Evolutionary conservation across 2,329 filamentous ascomycete species (phyloP), one percentile per base, ranked within the genome.

Genomic region (Pyrenochaeta sp.): DNA sequence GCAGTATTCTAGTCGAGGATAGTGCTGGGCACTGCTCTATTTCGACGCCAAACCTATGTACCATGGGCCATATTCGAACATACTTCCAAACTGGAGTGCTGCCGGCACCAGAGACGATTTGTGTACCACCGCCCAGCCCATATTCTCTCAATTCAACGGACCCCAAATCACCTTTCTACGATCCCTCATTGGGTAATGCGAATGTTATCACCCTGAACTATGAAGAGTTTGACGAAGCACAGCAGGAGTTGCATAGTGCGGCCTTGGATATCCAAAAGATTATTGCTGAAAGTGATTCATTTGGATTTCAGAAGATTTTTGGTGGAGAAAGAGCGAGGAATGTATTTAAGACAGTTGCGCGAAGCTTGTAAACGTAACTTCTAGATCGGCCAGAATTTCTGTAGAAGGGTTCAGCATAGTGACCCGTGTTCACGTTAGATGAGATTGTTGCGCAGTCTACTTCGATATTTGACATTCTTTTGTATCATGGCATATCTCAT

Each of bases 41-140:
- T 5, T 68, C 75, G 1, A 58, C 61, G 0, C 71, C 73, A 0
- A 76, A 74, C 0, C 39, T 57, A 7, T 81, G 79, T 52, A 75
- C 72, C 1, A 61, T 73, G 2, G 49, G 44, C 2, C 53, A 60
- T 30, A 65, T 79, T 14, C 63, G 66, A 7, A 45, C 53, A 3
- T 81, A 81, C 54, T 80, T 81, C 43, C 75, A 77, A 49, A 68
- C 62, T 0, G 78, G 77, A 2, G 54, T 67, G 1, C 66, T 88
- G 2, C 85, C 85, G 0, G 52, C 58, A 0, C 56, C 68, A 0
- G 79, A 76, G 1, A 80, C 79, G 1, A 66, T 78, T 14, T 87
- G 84, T 54, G 49, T 64, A 3, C 65, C 68, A 14, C 65, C 59
- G 61, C 2, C 68, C 84, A 64, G 58, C 15, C 49, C 58, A 2